Conservation (phyloP, 208 protist species). For the Herpetomonas tarakana region DNA sequence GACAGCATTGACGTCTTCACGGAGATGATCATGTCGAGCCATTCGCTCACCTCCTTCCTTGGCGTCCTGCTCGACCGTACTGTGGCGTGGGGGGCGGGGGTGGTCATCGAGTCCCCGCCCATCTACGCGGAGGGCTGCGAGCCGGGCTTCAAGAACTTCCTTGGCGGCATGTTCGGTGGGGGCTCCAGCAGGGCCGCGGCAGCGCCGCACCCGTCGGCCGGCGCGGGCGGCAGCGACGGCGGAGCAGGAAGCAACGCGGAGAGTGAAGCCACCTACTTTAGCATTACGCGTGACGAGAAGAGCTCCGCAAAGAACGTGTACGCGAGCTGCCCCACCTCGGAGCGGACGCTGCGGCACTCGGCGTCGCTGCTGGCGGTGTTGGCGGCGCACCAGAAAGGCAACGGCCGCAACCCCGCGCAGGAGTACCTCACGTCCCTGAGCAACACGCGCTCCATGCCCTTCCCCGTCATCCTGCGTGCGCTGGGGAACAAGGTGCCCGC, state of each 20-base stretch:
- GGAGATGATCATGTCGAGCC: conserved; percentile 61
- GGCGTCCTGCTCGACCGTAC: conserved; percentile 40
- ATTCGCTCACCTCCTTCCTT: conserved; percentile 33
- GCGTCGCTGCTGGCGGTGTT: conserved; percentile 65
- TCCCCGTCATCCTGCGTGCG: conserved; percentile 34
- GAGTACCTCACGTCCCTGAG: conserved; percentile 33
- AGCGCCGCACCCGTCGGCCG: background rate
- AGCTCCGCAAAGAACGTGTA: conserved; percentile 19
- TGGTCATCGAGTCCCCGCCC: conserved; percentile 8
- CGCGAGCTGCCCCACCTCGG: conserved; percentile 30
- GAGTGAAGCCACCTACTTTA: background rate
- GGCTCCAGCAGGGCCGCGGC: conserved; percentile 8
- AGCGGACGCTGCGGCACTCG: conserved; percentile 43
- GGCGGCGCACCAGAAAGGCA: conserved; percentile 57
- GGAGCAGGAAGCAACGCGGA: background rate
- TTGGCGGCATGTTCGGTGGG: conserved; percentile 27
- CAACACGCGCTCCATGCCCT: conserved; percentile 24
- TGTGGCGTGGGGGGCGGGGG: conserved; percentile 42
- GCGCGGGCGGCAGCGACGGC: background rate
- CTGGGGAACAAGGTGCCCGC: conserved; percentile 27
- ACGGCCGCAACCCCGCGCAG: conserved; percentile 47
- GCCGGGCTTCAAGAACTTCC: conserved; percentile 28
- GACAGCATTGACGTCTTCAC: conserved; percentile 71
- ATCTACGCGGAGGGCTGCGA: conserved; percentile 42
- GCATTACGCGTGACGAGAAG: conserved; percentile 4